Base-by-base conservation (phyloP, 106 monocot genomes). In the Dioscorea alata region DNA sequence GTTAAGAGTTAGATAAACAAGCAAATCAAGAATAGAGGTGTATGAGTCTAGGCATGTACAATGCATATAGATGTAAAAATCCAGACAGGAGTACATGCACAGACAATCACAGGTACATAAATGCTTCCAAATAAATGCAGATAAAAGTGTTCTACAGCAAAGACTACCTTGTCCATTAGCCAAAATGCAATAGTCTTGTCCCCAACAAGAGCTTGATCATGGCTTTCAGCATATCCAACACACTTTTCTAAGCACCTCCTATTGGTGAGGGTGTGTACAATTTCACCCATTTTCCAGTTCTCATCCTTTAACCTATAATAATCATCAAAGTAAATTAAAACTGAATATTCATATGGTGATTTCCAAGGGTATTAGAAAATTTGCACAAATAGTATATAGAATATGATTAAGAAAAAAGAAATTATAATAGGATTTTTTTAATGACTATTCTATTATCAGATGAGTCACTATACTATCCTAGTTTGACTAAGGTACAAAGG, bases 161-260 rank as follows among this genome's bases (percentile, higher is more conserved):
- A 42, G 58, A 72, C 52, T 50, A 78, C 97, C 92, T 99, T 99
- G 70, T 99, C 97, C 97, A 99, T 99, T 49, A 99, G 73, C 97
- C 97, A 99, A 49, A 99, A 99, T 77, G 97, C 97, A 83, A 99
- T 90, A 13, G 97, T 99, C 66, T 99, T 99, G 79, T 99, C 97
- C 64, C 97, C 97, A 74, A 99, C 97, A 71, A 99, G 89, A 50
- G 97, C 97, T 79, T 99, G 97, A 76, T 99, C 97, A 69, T 99
- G 97, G 61, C 97, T 99, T 81, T 99, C 97, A 77, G 97, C 92
- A 79, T 99, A 99, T 23, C 73, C 76, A 73, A 99, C 77, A 85
- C 97, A 99, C 73, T 90, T 99, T 77, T 99, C 97, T 66, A 71
- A 54, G 92, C 97, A 99, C 65, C 97, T 89, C 74, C 97, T 87